Evolutionary conservation across 108 stramenopile genomes (phyloP).

Genomic region (Fistulifera pelliculosa): DNA sequence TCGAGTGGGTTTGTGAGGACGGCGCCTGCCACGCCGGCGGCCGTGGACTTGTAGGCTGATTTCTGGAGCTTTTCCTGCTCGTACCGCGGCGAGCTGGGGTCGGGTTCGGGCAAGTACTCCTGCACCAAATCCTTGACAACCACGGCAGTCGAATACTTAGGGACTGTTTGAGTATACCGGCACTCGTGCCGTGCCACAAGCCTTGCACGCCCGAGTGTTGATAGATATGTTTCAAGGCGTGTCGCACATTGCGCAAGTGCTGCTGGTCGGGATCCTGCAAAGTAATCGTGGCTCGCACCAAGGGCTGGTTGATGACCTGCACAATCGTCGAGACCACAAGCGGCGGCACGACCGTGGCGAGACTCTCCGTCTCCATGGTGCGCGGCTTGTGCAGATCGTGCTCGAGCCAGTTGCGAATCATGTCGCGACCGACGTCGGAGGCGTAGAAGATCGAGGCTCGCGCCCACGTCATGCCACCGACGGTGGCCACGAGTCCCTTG

Average conservation of each 20-base stretch:
- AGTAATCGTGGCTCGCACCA: slow-evolving; percentile 87
- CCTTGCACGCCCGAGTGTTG: slow-evolving; percentile 60
- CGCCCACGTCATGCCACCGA: slow-evolving; percentile 96
- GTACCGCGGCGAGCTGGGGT: slow-evolving; percentile 41
- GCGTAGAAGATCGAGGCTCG: slow-evolving; percentile 94
- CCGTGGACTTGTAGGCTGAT: slow-evolving; percentile 76
- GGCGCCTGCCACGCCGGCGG: slow-evolving; percentile 94
- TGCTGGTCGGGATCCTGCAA: slow-evolving; percentile 75
- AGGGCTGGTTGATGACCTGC: slow-evolving; percentile 90
- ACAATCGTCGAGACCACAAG: slow-evolving; percentile 72
- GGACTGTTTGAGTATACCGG: slow-evolving; percentile 97
- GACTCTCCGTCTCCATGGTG: slow-evolving; percentile 4
- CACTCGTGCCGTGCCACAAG: slow-evolving; percentile 87
- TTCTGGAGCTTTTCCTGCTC: slow-evolving; percentile 56
- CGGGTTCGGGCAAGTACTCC: slow-evolving; percentile 45
- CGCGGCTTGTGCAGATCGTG: slow-evolving; percentile 7
- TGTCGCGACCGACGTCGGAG: slow-evolving; percentile 74
- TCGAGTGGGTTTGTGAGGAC: slow-evolving; percentile 94
- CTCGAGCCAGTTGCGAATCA: slow-evolving; percentile 11
- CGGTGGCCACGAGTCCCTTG: slow-evolving; percentile 83
- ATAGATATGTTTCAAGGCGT: slow-evolving; percentile 41
- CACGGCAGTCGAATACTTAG: slow-evolving; percentile 92
- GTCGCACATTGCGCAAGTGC: background rate
- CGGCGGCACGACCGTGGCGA: slow-evolving; percentile 74
- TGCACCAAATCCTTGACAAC: slow-evolving; percentile 82